Percentiles rank a stretch among this genome's conserved stretches.
Evolutionary conservation across 2,329 filamentous ascomycete species (phyloP).

Genomic region (Colletotrichum salicis): DNA sequence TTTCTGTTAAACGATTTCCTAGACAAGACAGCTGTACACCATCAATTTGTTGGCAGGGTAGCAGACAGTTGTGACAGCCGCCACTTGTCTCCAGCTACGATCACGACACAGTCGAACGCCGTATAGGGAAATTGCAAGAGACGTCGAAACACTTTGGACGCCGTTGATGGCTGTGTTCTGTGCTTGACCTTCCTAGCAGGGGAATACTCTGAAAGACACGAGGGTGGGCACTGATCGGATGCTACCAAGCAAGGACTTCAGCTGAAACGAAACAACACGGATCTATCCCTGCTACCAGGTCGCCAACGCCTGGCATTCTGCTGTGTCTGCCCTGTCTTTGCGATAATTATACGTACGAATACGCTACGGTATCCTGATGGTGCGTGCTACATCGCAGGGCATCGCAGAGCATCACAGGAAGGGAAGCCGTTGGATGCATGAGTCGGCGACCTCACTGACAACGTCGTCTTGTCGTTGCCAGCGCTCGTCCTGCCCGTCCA

Average conservation of each 20-base stretch:
- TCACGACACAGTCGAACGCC: neutral
- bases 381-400: neutral
- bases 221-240: conserved; percentile 19
- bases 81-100: conserved; percentile 12
- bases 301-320: neutral
- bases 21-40: conserved; percentile 28
- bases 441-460: conserved; percentile 3
- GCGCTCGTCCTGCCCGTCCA: conserved; percentile 5
- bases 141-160: conserved; percentile 23
- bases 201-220: conserved; percentile 7
- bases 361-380: neutral
- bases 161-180: neutral
- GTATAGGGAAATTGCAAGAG: conserved; percentile 18
- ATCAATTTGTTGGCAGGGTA: conserved; percentile 10
- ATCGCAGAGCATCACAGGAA: neutral
- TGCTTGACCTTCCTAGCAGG: conserved; percentile 13
- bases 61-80: conserved; percentile 24
- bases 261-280: conserved; percentile 28
- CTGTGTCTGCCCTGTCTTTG: neutral
- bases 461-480: conserved; percentile 2
- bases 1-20: conserved; percentile 17
- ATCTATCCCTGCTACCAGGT: neutral
- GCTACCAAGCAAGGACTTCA: conserved; percentile 21
- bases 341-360: neutral
- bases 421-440: neutral